Conservation (phyloP, 352 stramenopile species). For the Detonula confervacea region DNA sequence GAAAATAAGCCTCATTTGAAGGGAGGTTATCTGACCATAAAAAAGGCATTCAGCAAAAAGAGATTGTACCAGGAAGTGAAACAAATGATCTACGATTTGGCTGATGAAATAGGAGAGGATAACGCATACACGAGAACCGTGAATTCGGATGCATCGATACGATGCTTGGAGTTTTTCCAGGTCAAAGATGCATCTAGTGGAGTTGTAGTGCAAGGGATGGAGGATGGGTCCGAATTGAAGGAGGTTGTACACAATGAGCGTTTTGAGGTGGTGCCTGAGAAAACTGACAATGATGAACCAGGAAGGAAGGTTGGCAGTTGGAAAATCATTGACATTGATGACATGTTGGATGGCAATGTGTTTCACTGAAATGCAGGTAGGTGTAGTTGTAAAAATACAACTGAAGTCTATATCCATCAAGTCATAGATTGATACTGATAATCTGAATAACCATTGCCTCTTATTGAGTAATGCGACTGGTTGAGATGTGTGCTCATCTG, state of each 20-base stretch:
- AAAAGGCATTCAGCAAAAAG: conserved; percentile 29
- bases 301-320: conserved; percentile 43
- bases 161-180: conserved; percentile 55
- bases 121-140: conserved; percentile 38
- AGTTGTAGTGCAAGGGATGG: conserved; percentile 41
- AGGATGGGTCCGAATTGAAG: conserved; percentile 39
- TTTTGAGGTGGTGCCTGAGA: conserved; percentile 54
- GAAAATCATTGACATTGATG: conserved; percentile 63
- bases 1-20: conserved; percentile 47
- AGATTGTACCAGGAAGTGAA: conserved; percentile 31
- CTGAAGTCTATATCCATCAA: no score
- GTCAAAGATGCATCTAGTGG: conserved; percentile 30
- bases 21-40: conserved; percentile 45
- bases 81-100: conserved; percentile 41
- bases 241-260: conserved; percentile 50
- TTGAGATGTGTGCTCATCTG: no score
- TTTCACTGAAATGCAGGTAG: conserved; percentile 51
- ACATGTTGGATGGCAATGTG: conserved; percentile 56
- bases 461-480: no score
- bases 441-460: no score
- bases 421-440: no score
- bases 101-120: conserved; percentile 23
- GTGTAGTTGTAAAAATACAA: no score
- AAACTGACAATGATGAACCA: conserved; percentile 10
- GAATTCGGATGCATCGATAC: conserved; percentile 39